Evolutionary conservation across 306 rosid species (phyloP).

Genomic region (Lathyrus tuberosus): DNA sequence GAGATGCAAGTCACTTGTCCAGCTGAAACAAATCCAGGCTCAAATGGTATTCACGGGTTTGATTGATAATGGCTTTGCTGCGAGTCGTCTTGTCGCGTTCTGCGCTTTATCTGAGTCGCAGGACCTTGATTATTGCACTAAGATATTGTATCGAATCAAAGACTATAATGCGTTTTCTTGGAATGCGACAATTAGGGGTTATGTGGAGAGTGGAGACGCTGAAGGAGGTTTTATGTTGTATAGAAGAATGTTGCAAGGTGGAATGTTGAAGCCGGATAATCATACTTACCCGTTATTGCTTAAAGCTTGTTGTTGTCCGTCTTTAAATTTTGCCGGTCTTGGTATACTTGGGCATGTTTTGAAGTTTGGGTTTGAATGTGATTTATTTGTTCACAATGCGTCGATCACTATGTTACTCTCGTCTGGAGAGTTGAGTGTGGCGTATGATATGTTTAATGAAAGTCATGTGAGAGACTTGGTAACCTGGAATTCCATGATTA

Average conservation of each 20-base stretch:
- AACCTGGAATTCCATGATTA: slow-evolving; percentile 83
- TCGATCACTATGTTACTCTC: slow-evolving; percentile 64
- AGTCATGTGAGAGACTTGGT: slow-evolving; percentile 72
- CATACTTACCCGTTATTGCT: slow-evolving; percentile 71
- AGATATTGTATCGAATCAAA: slow-evolving; percentile 43
- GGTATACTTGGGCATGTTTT: slow-evolving; percentile 66
- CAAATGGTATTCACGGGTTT: slow-evolving; percentile 66
- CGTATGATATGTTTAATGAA: slow-evolving; percentile 64
- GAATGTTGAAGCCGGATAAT: slow-evolving; percentile 59
- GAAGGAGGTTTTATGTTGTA: slow-evolving; percentile 59
- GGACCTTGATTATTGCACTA: slow-evolving; percentile 56
- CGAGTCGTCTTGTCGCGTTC: slow-evolving; percentile 71
- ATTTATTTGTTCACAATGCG: slow-evolving; percentile 71
- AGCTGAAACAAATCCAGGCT: slow-evolving; percentile 76
- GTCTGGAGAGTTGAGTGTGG: slow-evolving; percentile 53
- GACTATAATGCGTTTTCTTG: slow-evolving; percentile 67
- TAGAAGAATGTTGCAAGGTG: slow-evolving; percentile 55
- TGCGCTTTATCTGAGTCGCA: slow-evolving; percentile 71
- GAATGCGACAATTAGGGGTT: slow-evolving; percentile 75
- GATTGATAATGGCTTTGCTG: slow-evolving; percentile 54
- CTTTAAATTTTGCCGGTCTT: slow-evolving; percentile 48
- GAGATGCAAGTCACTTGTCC: slow-evolving; percentile 57
- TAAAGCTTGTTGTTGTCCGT: slow-evolving; percentile 62
- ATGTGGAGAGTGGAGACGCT: slow-evolving; percentile 52
- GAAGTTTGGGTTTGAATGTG: slow-evolving; percentile 60